These are phyloP conservation scores for Mycena alexandri DNA, from an alignment of 768 basidiomycete genomes.

Conservation along the genomic window DNA sequence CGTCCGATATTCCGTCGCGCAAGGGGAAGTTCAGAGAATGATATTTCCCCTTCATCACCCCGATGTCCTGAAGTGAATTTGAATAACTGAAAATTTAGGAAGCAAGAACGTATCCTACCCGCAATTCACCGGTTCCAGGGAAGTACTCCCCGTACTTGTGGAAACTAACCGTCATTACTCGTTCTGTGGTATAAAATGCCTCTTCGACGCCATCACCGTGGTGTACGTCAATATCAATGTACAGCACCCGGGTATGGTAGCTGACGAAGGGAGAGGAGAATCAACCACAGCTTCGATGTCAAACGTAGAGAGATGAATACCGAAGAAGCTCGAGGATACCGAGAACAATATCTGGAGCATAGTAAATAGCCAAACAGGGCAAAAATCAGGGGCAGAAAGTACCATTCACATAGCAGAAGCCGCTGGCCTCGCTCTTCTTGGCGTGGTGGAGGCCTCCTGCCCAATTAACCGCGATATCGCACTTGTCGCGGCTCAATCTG, in stretches of 20 bases:
- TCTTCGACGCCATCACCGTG: conserved; percentile 99
- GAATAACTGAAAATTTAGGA: conserved; percentile 21
- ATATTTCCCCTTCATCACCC: conserved; percentile 93
- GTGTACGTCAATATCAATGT: conserved; percentile 99
- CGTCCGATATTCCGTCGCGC: conserved; percentile 95
- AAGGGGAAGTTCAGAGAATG: conserved; percentile 96
- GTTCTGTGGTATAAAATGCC: conserved; percentile 98
- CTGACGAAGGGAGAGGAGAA: conserved; percentile 52
- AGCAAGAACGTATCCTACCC: conserved; percentile 62
- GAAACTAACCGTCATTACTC: conserved; percentile 98
- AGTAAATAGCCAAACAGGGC: conserved; percentile 15
- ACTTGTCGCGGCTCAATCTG: conserved; percentile 93
- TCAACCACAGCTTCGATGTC: conserved; percentile 1
- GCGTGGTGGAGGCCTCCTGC: conserved; percentile 98
- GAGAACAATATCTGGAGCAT: conserved; percentile 88
- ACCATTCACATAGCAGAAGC: conserved; percentile 99
- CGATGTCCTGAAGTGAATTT: conserved; percentile 75
- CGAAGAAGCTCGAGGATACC: conserved; percentile 95
- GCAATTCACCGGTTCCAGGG: conserved; percentile 97
- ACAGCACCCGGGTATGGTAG: conserved; percentile 94
- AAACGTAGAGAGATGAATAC: conserved; percentile 51
- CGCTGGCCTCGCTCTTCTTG: conserved; percentile 98
- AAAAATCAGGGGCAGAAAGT: conserved; percentile 33
- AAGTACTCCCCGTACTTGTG: conserved; percentile 99
- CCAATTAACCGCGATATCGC: conserved; percentile 99